phyloP scores from a whole-genome alignment of 192 early-diverging fungal genomes.

The Backusella morwellensis region DNA sequence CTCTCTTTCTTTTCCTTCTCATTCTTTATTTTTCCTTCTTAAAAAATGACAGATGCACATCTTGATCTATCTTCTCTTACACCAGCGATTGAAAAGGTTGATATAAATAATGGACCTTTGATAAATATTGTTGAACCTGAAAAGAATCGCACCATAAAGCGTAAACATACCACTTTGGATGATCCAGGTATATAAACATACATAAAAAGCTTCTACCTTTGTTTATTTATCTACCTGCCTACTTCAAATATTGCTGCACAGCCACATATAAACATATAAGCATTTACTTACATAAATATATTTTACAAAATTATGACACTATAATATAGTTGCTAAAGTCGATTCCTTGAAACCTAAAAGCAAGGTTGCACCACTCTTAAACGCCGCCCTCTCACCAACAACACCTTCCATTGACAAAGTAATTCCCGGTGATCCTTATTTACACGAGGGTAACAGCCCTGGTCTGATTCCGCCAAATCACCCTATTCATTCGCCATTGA shows the following conservation, averaged over 20 bases:
- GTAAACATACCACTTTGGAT: neutral
- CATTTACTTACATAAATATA: neutral
- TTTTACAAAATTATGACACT: neutral
- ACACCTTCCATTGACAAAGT: constrained; percentile 3
- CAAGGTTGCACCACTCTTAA: neutral
- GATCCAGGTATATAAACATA: neutral
- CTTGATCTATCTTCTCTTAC: neutral
- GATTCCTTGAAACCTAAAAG: neutral
- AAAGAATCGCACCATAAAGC: neutral
- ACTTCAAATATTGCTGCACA: neutral
- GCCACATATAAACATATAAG: neutral
- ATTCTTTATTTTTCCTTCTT: neutral
- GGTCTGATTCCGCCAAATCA: neutral
- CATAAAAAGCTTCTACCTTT: neutral
- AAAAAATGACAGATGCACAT: neutral
- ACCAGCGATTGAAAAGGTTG: neutral
- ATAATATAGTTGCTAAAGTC: neutral
- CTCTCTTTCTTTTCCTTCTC: neutral
- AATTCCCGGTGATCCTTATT: constrained; percentile 1
- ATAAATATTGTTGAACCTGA: constrained; percentile 2
- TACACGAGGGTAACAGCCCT: neutral
- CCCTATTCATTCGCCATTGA: neutral
- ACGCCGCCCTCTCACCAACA: neutral
- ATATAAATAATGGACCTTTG: neutral
- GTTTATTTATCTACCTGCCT: neutral